Percentiles rank a stretch among this genome's conserved stretches.
Evolutionary conservation across 106 monocot species (phyloP).

Genomic region (Narthecium ossifragum): DNA sequence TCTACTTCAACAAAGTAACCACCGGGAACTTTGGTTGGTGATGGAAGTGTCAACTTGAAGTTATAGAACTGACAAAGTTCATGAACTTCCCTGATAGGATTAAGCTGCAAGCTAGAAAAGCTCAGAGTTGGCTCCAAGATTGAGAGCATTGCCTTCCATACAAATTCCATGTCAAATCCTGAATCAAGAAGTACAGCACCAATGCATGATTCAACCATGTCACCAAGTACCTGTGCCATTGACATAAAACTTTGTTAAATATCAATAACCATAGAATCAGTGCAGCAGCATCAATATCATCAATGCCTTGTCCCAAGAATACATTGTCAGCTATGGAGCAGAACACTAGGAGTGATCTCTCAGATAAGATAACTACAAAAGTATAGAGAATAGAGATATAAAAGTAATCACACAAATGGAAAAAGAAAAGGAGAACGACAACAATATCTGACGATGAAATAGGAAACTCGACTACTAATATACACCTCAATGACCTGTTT

Average conservation of each 20-base stretch:
- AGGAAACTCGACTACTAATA: no score
- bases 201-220: constrained; percentile 87
- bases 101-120: constrained; percentile 47
- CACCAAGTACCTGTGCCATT: constrained; percentile 77
- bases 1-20: constrained; percentile 44
- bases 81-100: constrained; percentile 69
- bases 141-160: constrained; percentile 60
- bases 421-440: no score
- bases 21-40: constrained; percentile 29
- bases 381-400: no score
- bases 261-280: no score
- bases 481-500: no score
- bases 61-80: constrained; percentile 71
- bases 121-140: constrained; percentile 47
- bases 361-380: no score
- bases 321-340: background rate
- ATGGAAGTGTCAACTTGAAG: constrained; percentile 36
- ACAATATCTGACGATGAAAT: no score
- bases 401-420: no score
- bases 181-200: constrained; percentile 88
- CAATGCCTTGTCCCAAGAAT: background rate
- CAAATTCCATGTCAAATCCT: constrained; percentile 58
- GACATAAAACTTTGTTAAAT: no score
- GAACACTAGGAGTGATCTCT: no score
- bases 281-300: background rate